Percentiles rank a stretch among this genome's conserved stretches.
Evolutionary conservation across 345 rosid species (phyloP).

Genomic region (Fremontodendron californicum): DNA sequence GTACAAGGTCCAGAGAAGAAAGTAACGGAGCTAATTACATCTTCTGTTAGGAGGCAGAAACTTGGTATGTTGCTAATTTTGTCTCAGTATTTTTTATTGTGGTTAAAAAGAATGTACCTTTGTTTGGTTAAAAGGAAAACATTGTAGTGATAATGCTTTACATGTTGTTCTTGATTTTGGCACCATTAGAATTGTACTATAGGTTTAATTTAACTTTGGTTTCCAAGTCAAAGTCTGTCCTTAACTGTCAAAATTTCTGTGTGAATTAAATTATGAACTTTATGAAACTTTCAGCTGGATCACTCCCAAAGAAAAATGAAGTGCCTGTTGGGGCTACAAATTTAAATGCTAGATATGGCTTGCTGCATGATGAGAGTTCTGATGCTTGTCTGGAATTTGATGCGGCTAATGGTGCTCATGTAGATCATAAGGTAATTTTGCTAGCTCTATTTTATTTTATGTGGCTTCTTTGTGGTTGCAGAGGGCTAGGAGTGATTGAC

Average conservation of each 20-base stretch:
- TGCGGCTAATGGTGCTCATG: conserved; percentile 23
- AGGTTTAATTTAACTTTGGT: not conserved
- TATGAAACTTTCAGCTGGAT: conserved; percentile 24
- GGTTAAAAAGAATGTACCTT: not conserved
- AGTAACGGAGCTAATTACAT: conserved; percentile 52
- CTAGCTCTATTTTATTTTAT: not conserved
- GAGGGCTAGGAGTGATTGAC: not conserved
- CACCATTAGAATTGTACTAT: not conserved
- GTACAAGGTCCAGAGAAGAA: conserved; percentile 42
- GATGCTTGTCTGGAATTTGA: conserved; percentile 30
- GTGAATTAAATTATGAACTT: not conserved
- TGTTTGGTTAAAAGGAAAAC: not conserved
- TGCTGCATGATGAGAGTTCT: conserved; percentile 21
- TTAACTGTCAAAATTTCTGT: not conserved
- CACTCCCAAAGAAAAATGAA: conserved; percentile 36
- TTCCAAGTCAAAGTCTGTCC: not conserved
- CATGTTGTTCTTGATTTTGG: not conserved
- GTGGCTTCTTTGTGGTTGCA: not conserved
- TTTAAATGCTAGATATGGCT: conserved; percentile 21
- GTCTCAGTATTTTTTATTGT: not conserved
- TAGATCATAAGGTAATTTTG: conserved; percentile 39
- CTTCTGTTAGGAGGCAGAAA: conserved; percentile 61
- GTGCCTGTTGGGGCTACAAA: conserved; percentile 28
- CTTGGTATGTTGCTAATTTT: conserved; percentile 26
- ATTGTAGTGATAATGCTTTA: not conserved